Evolutionary conservation across 1,139 yeast species (phyloP).

Genomic region (Lodderomyces parapsilosis): DNA sequence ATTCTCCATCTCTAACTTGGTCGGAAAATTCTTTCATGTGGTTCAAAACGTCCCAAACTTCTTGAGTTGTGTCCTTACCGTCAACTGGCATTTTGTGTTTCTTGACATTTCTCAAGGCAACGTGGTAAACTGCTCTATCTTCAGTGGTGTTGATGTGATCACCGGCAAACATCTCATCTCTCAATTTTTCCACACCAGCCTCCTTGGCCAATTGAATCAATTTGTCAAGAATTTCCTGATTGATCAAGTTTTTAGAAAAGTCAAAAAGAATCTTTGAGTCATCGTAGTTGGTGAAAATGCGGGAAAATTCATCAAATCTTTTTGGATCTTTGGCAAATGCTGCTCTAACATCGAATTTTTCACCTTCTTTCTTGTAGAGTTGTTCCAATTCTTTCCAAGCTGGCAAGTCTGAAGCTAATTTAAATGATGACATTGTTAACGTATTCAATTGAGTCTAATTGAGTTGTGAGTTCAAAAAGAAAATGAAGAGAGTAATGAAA

Average conservation of each 20-base stretch:
- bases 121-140: slow-evolving; percentile 95
- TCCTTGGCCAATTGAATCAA: slow-evolving; percentile 83
- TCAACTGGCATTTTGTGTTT: slow-evolving; percentile 83
- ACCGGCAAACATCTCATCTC: slow-evolving; percentile 91
- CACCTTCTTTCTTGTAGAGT: slow-evolving; percentile 65
- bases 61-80: slow-evolving; percentile 84
- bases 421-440: slow-evolving; percentile 48
- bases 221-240: slow-evolving; percentile 71
- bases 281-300: slow-evolving; percentile 78
- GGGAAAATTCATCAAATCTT: slow-evolving; percentile 74
- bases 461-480: not conserved
- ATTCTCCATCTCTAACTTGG: slow-evolving; percentile 82
- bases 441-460: slow-evolving; percentile 9
- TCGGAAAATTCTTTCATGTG: slow-evolving; percentile 97
- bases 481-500: not conserved
- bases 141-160: slow-evolving; percentile 94
- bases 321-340: slow-evolving; percentile 73
- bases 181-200: slow-evolving; percentile 80
- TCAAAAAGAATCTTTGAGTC: slow-evolving; percentile 88
- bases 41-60: slow-evolving; percentile 83
- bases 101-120: slow-evolving; percentile 91
- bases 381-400: slow-evolving; percentile 81
- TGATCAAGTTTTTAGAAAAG: slow-evolving; percentile 88
- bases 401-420: slow-evolving; percentile 71
- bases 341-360: slow-evolving; percentile 67